Percentiles rank a stretch among this genome's conserved stretches.
Conservation (phyloP, 805 yeast species). For the Citeromyces matritensis region DNA sequence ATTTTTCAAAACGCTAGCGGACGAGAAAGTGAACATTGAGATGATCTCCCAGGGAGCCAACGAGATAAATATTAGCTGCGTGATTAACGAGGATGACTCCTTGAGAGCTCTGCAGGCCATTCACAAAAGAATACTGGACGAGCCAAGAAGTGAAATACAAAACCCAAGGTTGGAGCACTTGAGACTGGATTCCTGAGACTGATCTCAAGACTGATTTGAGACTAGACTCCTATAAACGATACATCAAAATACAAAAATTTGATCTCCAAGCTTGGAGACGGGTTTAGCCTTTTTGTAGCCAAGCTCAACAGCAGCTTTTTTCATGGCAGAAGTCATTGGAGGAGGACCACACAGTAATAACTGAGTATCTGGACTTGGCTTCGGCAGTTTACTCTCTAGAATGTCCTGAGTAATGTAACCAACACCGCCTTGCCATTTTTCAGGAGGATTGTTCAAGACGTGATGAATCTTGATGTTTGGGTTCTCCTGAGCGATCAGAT, state of each 20-base stretch:
- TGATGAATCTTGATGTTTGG: slow-evolving; percentile 56
- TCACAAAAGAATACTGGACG: slow-evolving; percentile 61
- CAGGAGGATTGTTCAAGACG: slow-evolving; percentile 62
- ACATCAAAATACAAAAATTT: slow-evolving; percentile 66
- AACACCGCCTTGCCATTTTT: slow-evolving; percentile 57
- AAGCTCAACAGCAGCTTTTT: slow-evolving; percentile 58
- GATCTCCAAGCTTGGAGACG: slow-evolving; percentile 80
- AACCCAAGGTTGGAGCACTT: slow-evolving; percentile 30
- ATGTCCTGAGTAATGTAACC: slow-evolving; percentile 77
- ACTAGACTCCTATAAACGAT: not conserved
- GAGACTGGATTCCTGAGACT: slow-evolving; percentile 16
- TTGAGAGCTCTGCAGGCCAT: slow-evolving; percentile 75
- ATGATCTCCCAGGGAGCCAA: slow-evolving; percentile 98
- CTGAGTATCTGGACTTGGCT: slow-evolving; percentile 43
- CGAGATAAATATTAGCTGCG: slow-evolving; percentile 94
- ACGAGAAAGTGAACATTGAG: slow-evolving; percentile 84
- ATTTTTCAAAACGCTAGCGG: slow-evolving; percentile 90
- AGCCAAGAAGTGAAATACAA: slow-evolving; percentile 18
- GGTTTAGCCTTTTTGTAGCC: slow-evolving; percentile 82
- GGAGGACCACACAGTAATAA: slow-evolving; percentile 90
- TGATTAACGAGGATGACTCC: slow-evolving; percentile 71
- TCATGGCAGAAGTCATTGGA: slow-evolving; percentile 76
- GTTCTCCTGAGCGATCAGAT: slow-evolving; percentile 38
- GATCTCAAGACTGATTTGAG: not conserved
- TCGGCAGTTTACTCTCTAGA: slow-evolving; percentile 48